Percentiles rank a stretch among this genome's conserved stretches.
Conservation (phyloP, 208 protist genomes). For the Endotrypanum monterogeii region DNA sequence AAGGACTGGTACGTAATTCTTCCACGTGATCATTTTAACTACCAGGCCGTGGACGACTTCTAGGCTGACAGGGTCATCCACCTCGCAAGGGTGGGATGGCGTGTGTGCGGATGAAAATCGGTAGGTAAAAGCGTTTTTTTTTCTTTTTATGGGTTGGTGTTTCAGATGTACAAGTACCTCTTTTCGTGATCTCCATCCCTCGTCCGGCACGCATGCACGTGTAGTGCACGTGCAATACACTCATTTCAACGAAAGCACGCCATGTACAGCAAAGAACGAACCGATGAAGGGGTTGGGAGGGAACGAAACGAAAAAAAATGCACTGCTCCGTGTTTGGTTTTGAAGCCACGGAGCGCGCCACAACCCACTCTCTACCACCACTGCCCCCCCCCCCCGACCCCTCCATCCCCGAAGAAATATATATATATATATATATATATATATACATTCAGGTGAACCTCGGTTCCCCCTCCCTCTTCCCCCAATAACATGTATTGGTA, state of each 20-base stretch:
- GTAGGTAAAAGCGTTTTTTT: not conserved
- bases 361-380: not conserved
- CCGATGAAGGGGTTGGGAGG: not conserved
- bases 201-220: too few relatives aligned
- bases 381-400: not conserved
- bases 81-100: slow-evolving; percentile 6
- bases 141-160: too few relatives aligned
- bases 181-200: not conserved
- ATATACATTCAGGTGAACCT: slow-evolving; percentile 4
- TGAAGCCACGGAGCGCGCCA: not conserved
- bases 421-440: not conserved
- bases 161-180: not conserved
- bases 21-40: slow-evolving; percentile 71
- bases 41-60: slow-evolving; percentile 53
- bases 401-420: too few relatives aligned
- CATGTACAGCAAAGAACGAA: not conserved
- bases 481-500: not conserved
- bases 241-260: not conserved
- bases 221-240: not conserved
- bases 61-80: slow-evolving; percentile 32
- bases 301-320: not conserved
- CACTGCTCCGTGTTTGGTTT: not conserved
- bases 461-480: slow-evolving; percentile 13
- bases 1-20: slow-evolving; percentile 71
- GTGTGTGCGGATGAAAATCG: not conserved